These are phyloP conservation scores for Flaveria robusta DNA, from an alignment of 129 eudicot genomes.

Conservation along the genomic window DNA sequence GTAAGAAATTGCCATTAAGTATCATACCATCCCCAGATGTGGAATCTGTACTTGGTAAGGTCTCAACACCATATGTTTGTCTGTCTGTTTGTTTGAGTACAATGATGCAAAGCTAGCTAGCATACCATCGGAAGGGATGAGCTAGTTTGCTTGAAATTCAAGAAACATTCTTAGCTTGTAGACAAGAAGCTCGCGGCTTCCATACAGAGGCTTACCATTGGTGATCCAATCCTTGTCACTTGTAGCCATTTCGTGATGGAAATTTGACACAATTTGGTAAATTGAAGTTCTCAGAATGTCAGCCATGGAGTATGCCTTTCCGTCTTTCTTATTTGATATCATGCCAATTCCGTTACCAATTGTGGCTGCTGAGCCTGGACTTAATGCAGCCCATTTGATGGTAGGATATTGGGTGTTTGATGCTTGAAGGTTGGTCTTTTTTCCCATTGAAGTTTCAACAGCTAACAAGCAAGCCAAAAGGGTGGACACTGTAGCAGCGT, in stretches of 20 bases:
- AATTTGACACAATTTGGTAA: constrained; percentile 69
- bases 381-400: constrained; percentile 78
- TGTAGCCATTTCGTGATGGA: constrained; percentile 65
- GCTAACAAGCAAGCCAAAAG: constrained; percentile 67
- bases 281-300: constrained; percentile 78
- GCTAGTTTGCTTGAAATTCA: constrained; percentile 63
- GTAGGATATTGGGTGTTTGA: constrained; percentile 47
- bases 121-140: no score
- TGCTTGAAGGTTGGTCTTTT: constrained; percentile 72
- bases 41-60: no score
- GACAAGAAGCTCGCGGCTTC: constrained; percentile 65
- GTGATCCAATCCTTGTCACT: constrained; percentile 84
- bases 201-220: constrained; percentile 57
- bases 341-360: constrained; percentile 3
- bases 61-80: no score
- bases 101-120: no score
- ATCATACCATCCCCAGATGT: no score
- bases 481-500: constrained; percentile 65
- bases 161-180: constrained; percentile 72
- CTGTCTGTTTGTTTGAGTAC: no score
- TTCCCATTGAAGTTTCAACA: constrained; percentile 88
- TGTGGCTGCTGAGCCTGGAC: constrained; percentile 41
- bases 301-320: constrained; percentile 76
- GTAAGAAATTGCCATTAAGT: no score
- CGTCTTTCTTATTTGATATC: constrained; percentile 51